Conservation (phyloP, 768 basidiomycete genomes). For the Pleurotus salmoneostramineus region DNA sequence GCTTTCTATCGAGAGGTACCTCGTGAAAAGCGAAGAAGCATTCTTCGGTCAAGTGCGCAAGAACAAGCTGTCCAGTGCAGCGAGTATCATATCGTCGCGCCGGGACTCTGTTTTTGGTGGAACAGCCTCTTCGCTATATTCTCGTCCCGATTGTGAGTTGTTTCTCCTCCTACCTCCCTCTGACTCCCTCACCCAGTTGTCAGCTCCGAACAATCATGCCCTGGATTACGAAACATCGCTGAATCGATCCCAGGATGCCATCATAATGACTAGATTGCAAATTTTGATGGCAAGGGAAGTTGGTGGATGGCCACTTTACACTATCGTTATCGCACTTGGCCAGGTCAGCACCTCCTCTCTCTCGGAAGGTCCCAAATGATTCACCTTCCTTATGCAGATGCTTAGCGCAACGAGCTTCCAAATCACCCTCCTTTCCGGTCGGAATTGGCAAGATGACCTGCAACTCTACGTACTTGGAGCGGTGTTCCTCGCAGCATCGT, state of each 20-base stretch:
- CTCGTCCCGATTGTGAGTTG: slow-evolving; percentile 71
- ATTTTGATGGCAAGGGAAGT: slow-evolving; percentile 79
- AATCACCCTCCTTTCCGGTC: slow-evolving; percentile 84
- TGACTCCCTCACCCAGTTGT: not conserved
- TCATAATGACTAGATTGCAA: slow-evolving; percentile 81
- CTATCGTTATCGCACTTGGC: slow-evolving; percentile 82
- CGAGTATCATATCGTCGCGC: slow-evolving; percentile 72
- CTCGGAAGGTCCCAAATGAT: slow-evolving; percentile 2
- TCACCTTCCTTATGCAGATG: slow-evolving; percentile 44
- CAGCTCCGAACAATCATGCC: slow-evolving; percentile 54
- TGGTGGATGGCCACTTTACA: slow-evolving; percentile 87
- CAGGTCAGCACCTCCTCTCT: slow-evolving; percentile 42
- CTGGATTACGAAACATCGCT: slow-evolving; percentile 40
- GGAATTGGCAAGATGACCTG: slow-evolving; percentile 74
- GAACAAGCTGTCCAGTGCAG: slow-evolving; percentile 82
- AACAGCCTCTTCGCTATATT: slow-evolving; percentile 58
- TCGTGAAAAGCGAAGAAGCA: slow-evolving; percentile 87
- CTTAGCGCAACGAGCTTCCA: slow-evolving; percentile 92
- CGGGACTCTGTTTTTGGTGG: slow-evolving; percentile 84
- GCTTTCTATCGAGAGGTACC: slow-evolving; percentile 86
- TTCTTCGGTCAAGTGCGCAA: slow-evolving; percentile 91
- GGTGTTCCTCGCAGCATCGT: slow-evolving; percentile 82
- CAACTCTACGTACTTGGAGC: slow-evolving; percentile 90
- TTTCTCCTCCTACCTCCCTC: not conserved
- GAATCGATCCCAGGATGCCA: slow-evolving; percentile 50